Base-by-base conservation (phyloP, 2,329 filamentous ascomycete genomes). In the Balansia obtecta region DNA sequence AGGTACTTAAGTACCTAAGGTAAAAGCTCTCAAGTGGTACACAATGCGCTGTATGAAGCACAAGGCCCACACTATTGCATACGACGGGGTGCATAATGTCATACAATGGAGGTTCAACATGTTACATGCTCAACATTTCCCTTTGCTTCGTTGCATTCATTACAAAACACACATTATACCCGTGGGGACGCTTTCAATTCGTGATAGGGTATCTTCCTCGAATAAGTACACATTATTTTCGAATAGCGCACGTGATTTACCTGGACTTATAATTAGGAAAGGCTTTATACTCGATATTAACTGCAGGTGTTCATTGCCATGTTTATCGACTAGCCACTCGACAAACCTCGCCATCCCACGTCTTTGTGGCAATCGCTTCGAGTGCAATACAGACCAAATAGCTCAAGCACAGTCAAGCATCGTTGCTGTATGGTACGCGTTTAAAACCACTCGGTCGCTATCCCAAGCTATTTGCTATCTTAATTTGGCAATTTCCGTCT, bases 21-120 rank as follows among this genome's bases (percentile, higher is more conserved):
- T 22, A 22, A 22, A 22, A 22, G 20, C 20, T 22, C 20, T 22
- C 20, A 22, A 46, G 12, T 43, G 32, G 41, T 13, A 22, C n/a
- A 11, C 4, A 18, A 10, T 10, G n/a, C 4, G n/a, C 11, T 45
- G 1, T 22, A 20, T 38, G 5, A 7, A 16, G 18, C 15, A 18
- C 30, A 10, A 22, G 47, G 20, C 15, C 41, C 37, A 15, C 18
- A 15, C 16, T 52, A 52, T 53, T 55, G 48, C 50, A 54, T 52
- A 50, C 37, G 38, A 30, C 18, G 44, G 48, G 51, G 47, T 15
- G 38, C 37, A 16, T 27, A 27, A 27, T 27, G 27, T 27, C 27
- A 15, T 34, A 41, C 15, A 12, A 41, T 20, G 15, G 27, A 5
- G 27, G 27, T 27, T 27, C 20, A 22, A 22, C 20, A 22, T 22